Evolutionary conservation across 352 stramenopile species (phyloP), one percentile per base, ranked within the genome.

Genomic region (Phytophthora cactorum): DNA sequence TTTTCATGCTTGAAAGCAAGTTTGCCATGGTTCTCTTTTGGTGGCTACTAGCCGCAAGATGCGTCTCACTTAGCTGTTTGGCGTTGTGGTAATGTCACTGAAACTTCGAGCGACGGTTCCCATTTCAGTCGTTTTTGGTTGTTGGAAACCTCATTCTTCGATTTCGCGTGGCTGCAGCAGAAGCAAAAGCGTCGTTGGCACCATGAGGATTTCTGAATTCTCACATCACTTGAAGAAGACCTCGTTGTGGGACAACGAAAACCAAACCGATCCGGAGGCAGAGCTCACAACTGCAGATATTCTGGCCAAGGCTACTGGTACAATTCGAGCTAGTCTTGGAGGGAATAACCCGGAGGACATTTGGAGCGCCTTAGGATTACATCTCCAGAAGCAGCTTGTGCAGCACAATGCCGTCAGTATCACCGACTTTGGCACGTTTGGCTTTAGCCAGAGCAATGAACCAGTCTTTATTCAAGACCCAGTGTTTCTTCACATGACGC

Each of bases 401-500:
- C 57, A 59, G 28, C 64, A 61, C 1, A 69, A 74, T 10, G 47
- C 74, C 2, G 56, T 81, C 31, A 60, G 43, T 2, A 57, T 89
- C 29, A 67, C 77, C 2, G 55, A 66, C 15, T 85, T 84, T 5
- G 80, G 75, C 4, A 43, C 76, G 6, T 83, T 89, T 36, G 80
- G 75, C 2, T 52, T 72, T 64, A 72, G 78, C 52, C 50, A 77
- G 15, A 68, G 67, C 11, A 17, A 57, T 14, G 74, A 82, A 31
- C 72, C 72, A 17, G 62, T 81, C 39, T 87, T 89, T 51, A 54
- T 77, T 3, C 75, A 81, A 50, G 75, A 70, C 22, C 45, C 74
- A 0, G 63, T 68, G 4, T 89, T 89, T 50, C 62, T 89, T 3
- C 70, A 75, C 39, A 70, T 78, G 22, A 83, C 84, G 25, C 78